Evolutionary conservation across 2,329 filamentous ascomycete species (phyloP).

Genomic region (Penicillium rolfsii): DNA sequence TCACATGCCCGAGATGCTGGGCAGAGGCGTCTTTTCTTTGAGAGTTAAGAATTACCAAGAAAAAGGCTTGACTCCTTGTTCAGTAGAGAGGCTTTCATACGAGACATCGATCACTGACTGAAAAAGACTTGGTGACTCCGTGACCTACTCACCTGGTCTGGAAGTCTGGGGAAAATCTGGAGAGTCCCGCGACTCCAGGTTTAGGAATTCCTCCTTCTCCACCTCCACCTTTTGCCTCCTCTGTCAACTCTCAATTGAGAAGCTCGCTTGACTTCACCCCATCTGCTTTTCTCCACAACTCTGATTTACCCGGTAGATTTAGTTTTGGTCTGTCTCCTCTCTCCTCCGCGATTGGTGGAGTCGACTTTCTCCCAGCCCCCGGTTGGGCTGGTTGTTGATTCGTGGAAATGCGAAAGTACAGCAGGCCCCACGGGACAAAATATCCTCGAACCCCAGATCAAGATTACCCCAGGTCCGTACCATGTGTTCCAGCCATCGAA

Average conservation of each 20-base stretch:
- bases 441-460: constrained; percentile 39
- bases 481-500: background rate
- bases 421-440: constrained; percentile 27
- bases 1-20: background rate
- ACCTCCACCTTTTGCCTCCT: constrained; percentile 1
- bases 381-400: constrained; percentile 26
- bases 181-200: background rate
- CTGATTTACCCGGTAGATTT: background rate
- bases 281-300: constrained; percentile 1
- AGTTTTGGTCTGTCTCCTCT: background rate
- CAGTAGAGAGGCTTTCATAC: too few relatives aligned
- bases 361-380: constrained; percentile 23
- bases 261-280: constrained; percentile 12
- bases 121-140: too few relatives aligned
- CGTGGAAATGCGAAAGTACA: constrained; percentile 32
- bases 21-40: background rate
- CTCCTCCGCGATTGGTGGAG: constrained; percentile 36
- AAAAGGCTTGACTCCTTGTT: too few relatives aligned
- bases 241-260: background rate
- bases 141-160: background rate
- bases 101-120: too few relatives aligned
- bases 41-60: background rate
- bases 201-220: background rate
- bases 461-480: constrained; percentile 27
- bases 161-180: background rate